Evolutionary conservation across 108 stramenopile genomes (phyloP), one percentile per base, ranked within the genome.

Genomic region (Skeletonema potamos): DNA sequence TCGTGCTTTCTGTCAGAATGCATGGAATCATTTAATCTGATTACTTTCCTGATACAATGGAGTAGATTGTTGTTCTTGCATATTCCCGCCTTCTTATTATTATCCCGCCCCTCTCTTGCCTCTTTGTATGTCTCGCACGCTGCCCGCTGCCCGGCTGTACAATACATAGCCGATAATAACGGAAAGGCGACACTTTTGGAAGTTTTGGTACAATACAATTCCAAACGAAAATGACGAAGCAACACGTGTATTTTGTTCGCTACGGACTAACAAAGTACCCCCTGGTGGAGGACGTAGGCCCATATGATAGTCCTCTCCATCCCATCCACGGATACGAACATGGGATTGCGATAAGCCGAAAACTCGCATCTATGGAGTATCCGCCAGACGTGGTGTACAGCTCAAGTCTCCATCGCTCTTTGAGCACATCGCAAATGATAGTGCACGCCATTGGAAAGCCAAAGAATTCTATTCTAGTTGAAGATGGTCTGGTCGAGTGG

Each of bases 401-500:
- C 18, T 75, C 73, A 61, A 83, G 86, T 11, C 86, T 92, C 51
- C 70, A 86, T 9, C 81, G 91, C 27, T 74, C 82, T 0, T 74
- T 83, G 4, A 77, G 87, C 48, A 92, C 91, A 8, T 88, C 88
- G 27, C 80, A 89, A 28, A 58, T 86, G 54, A 81, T 92, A 65
- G 91, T 60, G n/a, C 71, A 62, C 24, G 66, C 68, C 6, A 60
- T 78, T 44, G 67, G 68, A 18, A 79, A 58, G 58, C 58, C 77
- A 22, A 37, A 70, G 29, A 68, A 67, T 72, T 85, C 60, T 26
- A 77, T 81, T 33, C 74, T 44, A 0, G 57, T 89, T 26, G 91
- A 92, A 61, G 86, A 87, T 32, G 91, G 91, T 13, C 54, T 89
- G 44, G 77, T 84, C 24, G 91, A 92, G 81, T 92, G 88, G 88